These are phyloP conservation scores for Dissophora ornata DNA, from an alignment of 192 early-diverging fungal species.

Conservation along the genomic window DNA sequence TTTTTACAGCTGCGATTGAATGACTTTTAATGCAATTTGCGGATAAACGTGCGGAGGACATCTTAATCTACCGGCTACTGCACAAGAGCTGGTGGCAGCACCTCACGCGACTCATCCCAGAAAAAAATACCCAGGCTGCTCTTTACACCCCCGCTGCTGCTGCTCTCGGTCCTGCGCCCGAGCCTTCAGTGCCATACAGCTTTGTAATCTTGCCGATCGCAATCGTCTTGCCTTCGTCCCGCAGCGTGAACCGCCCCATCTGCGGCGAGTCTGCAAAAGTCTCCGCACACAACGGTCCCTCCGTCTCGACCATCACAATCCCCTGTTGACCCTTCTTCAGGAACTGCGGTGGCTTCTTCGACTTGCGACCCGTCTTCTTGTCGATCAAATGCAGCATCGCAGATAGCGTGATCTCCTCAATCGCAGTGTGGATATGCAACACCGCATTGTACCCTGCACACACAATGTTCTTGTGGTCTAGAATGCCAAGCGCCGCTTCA, in stretches of 20 bases:
- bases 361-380: conserved; percentile 89
- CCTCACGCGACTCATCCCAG: no score
- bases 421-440: conserved; percentile 88
- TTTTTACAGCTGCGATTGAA: no score
- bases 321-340: conserved; percentile 90
- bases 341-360: conserved; percentile 89
- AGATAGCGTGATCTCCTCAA: conserved; percentile 88
- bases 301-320: conserved; percentile 85
- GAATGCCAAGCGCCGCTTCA: conserved; percentile 89
- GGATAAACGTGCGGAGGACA: no score
- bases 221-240: conserved; percentile 94
- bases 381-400: conserved; percentile 90
- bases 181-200: conserved; percentile 54
- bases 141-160: neutral
- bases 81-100: no score
- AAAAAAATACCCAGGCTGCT: neutral
- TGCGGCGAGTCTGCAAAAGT: conserved; percentile 87
- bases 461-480: conserved; percentile 96
- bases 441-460: conserved; percentile 95
- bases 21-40: no score
- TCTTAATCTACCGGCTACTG: no score
- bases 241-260: conserved; percentile 94
- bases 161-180: conserved; percentile 62
- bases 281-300: conserved; percentile 85
- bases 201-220: conserved; percentile 96